Evolutionary conservation across 2,329 filamentous ascomycete species (phyloP).

Genomic region (Coniochaeta prunicola): DNA sequence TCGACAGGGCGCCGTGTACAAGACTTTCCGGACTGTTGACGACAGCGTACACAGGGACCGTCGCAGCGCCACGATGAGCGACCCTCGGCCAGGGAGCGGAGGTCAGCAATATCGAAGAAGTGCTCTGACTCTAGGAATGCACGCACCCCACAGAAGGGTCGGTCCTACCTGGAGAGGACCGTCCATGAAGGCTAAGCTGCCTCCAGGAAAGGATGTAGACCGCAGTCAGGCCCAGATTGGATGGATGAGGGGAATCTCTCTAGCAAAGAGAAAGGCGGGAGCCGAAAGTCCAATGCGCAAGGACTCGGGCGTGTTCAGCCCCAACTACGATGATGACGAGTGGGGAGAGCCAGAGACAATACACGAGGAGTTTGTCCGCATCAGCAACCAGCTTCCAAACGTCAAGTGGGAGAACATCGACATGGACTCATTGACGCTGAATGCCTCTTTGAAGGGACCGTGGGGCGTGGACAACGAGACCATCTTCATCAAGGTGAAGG

Average conservation of each 20-base stretch:
- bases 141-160: constrained; percentile 26
- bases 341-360: constrained; percentile 57
- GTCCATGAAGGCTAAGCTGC: constrained; percentile 50
- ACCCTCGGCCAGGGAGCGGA: constrained; percentile 41
- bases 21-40: constrained; percentile 72
- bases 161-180: constrained; percentile 44
- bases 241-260: constrained; percentile 64
- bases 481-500: constrained; percentile 56
- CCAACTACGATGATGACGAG: constrained; percentile 44
- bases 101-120: constrained; percentile 32
- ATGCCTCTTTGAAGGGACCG: constrained; percentile 56
- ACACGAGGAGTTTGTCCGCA: constrained; percentile 57
- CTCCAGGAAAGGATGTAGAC: constrained; percentile 32
- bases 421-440: constrained; percentile 51
- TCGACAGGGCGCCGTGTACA: constrained; percentile 77
- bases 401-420: constrained; percentile 59
- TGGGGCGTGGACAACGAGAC: constrained; percentile 51
- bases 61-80: constrained; percentile 54
- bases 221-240: constrained; percentile 52
- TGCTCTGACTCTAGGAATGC: constrained; percentile 28
- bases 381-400: constrained; percentile 55
- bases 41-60: constrained; percentile 50
- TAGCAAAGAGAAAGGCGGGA: constrained; percentile 47
- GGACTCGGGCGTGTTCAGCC: constrained; percentile 43
- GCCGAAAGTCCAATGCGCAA: constrained; percentile 40